Evolutionary conservation across 108 stramenopile species (phyloP).

Genomic region (Nitzschia sp.): DNA sequence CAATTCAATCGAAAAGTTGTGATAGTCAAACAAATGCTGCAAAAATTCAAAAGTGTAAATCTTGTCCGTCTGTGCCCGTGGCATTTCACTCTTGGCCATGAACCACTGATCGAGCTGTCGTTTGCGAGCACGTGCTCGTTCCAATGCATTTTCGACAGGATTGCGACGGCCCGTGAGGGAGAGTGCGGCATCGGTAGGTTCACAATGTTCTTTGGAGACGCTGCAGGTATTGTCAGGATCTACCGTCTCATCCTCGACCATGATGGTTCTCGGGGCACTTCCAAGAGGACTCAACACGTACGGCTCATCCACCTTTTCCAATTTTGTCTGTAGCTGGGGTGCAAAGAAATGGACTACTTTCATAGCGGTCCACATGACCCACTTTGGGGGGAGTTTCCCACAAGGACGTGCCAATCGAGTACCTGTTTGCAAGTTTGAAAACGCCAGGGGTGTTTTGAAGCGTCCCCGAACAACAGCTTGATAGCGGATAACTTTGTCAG

Average conservation of each 20-base stretch:
- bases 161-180: background rate
- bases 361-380: constrained; percentile 41
- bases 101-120: constrained; percentile 49
- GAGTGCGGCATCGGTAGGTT: background rate
- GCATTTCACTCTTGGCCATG: background rate
- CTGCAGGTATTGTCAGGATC: background rate
- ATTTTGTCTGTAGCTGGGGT: constrained; percentile 52
- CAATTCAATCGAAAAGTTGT: constrained; percentile 50
- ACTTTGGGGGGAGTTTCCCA: constrained; percentile 46
- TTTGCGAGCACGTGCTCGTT: constrained; percentile 41
- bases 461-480: constrained; percentile 52
- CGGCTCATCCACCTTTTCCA: constrained; percentile 50
- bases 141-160: constrained; percentile 2
- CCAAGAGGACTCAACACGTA: constrained; percentile 56
- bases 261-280: constrained; percentile 56
- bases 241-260: constrained; percentile 2
- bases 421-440: constrained; percentile 57
- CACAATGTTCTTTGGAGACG: background rate
- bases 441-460: constrained; percentile 45
- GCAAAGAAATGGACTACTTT: constrained; percentile 40
- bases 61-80: constrained; percentile 21
- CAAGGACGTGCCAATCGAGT: constrained; percentile 42
- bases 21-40: constrained; percentile 58
- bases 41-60: constrained; percentile 74
- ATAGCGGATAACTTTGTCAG: constrained; percentile 40